Evolutionary conservation across 305 asterid species (phyloP).

Genomic region (Fraxinus baroniana): DNA sequence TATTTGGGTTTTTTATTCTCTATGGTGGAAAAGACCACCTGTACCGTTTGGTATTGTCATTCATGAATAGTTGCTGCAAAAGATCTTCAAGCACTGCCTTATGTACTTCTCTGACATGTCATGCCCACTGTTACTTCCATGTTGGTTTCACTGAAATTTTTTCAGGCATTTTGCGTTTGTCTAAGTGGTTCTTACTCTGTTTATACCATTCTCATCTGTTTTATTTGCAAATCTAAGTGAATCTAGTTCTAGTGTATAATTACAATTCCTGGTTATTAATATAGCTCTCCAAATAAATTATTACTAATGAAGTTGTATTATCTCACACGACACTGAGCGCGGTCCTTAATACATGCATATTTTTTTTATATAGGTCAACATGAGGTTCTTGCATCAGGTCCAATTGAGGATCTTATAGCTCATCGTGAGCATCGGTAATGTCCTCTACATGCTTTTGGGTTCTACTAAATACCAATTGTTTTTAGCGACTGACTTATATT

Average conservation of each 20-base stretch:
- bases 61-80: not conserved
- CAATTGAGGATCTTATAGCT: constrained; percentile 99
- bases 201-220: not conserved
- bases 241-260: not conserved
- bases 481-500: constrained; percentile 20
- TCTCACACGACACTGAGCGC: constrained; percentile 15
- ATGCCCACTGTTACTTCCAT: not conserved
- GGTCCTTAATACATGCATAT: constrained; percentile 18
- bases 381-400: constrained; percentile 98
- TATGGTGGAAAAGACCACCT: not conserved
- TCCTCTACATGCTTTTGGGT: constrained; percentile 19
- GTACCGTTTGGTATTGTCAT: not conserved
- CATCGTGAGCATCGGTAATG: constrained; percentile 97
- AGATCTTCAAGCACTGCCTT: not conserved
- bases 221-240: constrained; percentile 3
- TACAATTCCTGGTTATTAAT: constrained; percentile 10
- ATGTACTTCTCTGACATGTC: not conserved
- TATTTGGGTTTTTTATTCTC: not conserved
- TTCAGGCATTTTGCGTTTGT: not conserved
- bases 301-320: not conserved
- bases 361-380: constrained; percentile 71
- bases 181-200: not conserved
- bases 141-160: not conserved
- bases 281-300: not conserved
- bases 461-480: constrained; percentile 20